Evolutionary conservation across 2,329 filamentous ascomycete species (phyloP).

Genomic region (Fusarium solani-melongenae): DNA sequence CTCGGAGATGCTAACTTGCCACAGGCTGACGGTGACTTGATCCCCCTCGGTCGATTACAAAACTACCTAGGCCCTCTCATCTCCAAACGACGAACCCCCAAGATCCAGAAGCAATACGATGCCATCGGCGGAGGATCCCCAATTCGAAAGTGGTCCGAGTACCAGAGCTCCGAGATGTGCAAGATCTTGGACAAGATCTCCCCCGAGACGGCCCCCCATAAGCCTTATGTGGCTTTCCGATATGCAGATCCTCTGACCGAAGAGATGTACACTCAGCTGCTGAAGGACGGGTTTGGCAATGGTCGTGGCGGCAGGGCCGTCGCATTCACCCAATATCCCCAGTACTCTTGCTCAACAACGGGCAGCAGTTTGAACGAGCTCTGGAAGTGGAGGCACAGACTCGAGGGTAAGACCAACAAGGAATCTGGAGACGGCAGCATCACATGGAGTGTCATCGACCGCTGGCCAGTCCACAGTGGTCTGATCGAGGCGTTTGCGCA

Average conservation of each 20-base stretch:
- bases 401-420: slow-evolving; percentile 79
- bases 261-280: slow-evolving; percentile 85
- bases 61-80: slow-evolving; percentile 91
- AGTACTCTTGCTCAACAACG: slow-evolving; percentile 98
- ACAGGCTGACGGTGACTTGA: slow-evolving; percentile 91
- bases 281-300: slow-evolving; percentile 90
- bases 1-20: slow-evolving; percentile 22
- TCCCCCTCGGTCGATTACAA: slow-evolving; percentile 93
- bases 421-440: slow-evolving; percentile 74
- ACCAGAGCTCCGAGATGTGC: slow-evolving; percentile 95
- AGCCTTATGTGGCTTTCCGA: slow-evolving; percentile 96
- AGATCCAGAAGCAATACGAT: slow-evolving; percentile 95
- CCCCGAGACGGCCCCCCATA: slow-evolving; percentile 94
- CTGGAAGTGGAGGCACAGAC: slow-evolving; percentile 93
- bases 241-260: slow-evolving; percentile 95
- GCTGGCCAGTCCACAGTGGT: slow-evolving; percentile 93
- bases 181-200: slow-evolving; percentile 92
- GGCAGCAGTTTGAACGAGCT: slow-evolving; percentile 96
- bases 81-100: slow-evolving; percentile 87
- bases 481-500: slow-evolving; percentile 91
- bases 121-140: slow-evolving; percentile 97
- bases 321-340: slow-evolving; percentile 97
- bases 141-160: slow-evolving; percentile 97
- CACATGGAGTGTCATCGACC: slow-evolving; percentile 96
- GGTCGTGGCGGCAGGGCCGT: slow-evolving; percentile 93